Evolutionary conservation across 495 filamentous ascomycete genomes (phyloP).

Genomic region (Penicillium daleae): DNA sequence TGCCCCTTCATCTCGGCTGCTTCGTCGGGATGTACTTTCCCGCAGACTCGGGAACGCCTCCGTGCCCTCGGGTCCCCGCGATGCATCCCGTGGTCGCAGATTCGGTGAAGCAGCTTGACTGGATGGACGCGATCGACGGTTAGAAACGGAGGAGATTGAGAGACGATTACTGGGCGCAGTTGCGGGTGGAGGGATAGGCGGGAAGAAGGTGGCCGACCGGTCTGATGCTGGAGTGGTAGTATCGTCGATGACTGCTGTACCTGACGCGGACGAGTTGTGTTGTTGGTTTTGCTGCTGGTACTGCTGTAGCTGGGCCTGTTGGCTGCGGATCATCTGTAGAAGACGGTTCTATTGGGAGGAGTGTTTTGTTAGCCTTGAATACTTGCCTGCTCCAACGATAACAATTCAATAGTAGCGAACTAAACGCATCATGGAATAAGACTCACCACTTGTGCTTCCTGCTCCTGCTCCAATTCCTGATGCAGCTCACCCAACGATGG

Average conservation of each 20-base stretch:
- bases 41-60: constrained; percentile 36
- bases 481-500: constrained; percentile 94
- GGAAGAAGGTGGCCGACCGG: constrained; percentile 56
- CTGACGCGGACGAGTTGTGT: constrained; percentile 23
- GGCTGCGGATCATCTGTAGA: constrained; percentile 82
- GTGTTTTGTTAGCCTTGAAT: constrained; percentile 12
- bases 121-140: constrained; percentile 46
- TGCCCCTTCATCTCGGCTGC: constrained; percentile 74
- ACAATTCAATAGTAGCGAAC: neutral
- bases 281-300: constrained; percentile 53
- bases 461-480: constrained; percentile 92
- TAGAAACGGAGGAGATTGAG: constrained; percentile 49
- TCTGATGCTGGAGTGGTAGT: constrained; percentile 67
- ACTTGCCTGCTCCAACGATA: neutral
- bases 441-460: constrained; percentile 89
- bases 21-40: constrained; percentile 38
- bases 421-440: neutral
- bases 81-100: constrained; percentile 38
- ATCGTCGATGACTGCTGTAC: constrained; percentile 65
- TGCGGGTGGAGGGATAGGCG: constrained; percentile 44
- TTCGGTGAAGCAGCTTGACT: constrained; percentile 45
- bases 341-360: constrained; percentile 72
- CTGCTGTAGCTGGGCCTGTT: constrained; percentile 81
- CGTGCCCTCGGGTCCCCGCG: constrained; percentile 30
- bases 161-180: constrained; percentile 29